Evolutionary conservation across 805 yeast species (phyloP), one percentile per base, ranked within the genome.

Genomic region (Torulaspora franciscae): DNA sequence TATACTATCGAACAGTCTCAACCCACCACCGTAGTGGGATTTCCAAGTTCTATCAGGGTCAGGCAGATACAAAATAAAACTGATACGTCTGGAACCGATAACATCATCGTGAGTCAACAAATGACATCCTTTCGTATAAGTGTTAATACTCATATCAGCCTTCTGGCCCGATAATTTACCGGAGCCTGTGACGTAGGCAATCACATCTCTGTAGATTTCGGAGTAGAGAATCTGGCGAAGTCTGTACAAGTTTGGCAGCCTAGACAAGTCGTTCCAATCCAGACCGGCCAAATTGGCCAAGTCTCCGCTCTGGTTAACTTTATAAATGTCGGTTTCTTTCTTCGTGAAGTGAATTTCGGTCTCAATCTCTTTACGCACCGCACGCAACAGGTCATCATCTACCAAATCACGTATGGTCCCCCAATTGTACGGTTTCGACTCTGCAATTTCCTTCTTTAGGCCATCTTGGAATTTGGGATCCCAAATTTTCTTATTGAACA

Each of bases 311-410:
- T 82, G 97, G 68, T 68, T 81, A 25, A 91, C 95, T 64, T 87
- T 90, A 67, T 93, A 93, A 51, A 93, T 93, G 62, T 93, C 99
- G 0, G 99, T 93, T 65, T 95, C 99, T 65, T 95, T 93, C 55
- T 82, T 80, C 7, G 98, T 89, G 71, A 95, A 93, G 35, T 86
- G 93, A 49, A 93, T 83, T 58, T 89, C 84, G 2, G 73, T 68
- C 52, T 86, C 75, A 22, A 95, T 89, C 64, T 93, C 99, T 46
- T 78, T 77, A 40, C 98, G 76, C 1, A 95, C 98, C 25, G 76
- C 74, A 50, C 93, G 71, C 43, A 93, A 68, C 30, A 95, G 67
- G 1, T 80, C 77, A 52, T 91, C 95, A 60, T 90, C 79, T 32
- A 93, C 73, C 37, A 93, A 69, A 27, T 80, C 75, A 17, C 70